Percentiles rank a stretch among this genome's conserved stretches.
Conservation (phyloP, 495 filamentous ascomycete species). For the Hypoxylon rickii region DNA sequence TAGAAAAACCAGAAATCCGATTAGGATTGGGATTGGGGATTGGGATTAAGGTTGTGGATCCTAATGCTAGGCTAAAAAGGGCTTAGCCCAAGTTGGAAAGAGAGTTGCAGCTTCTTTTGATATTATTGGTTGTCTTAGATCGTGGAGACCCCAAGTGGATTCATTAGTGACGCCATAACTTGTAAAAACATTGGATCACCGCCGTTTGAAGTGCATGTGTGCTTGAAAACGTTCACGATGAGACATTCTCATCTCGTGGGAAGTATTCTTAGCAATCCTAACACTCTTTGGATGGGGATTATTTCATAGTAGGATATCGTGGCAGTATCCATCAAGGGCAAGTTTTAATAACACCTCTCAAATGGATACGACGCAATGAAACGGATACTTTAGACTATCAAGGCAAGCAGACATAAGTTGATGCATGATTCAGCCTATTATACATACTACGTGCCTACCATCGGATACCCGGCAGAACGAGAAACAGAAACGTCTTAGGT, state of each 20-base stretch:
- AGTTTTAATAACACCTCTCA: conserved; percentile 8
- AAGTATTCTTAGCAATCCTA: conserved; percentile 31
- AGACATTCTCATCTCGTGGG: background rate
- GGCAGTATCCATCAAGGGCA: conserved; percentile 14
- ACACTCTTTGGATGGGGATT: background rate
- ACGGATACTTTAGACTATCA: too few species aligned
- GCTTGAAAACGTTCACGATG: too few species aligned
- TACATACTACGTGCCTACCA: too few species aligned
- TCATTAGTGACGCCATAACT: conserved; percentile 29
- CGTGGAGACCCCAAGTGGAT: conserved; percentile 1
- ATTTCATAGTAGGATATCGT: conserved; percentile 2
- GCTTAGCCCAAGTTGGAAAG: conserved; percentile 19
- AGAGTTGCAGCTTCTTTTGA: conserved; percentile 3
- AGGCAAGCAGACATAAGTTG: background rate
- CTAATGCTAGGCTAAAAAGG: conserved; percentile 4
- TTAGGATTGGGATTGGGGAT: too few species aligned
- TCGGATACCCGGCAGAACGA: conserved; percentile 27
- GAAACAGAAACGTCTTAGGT: conserved; percentile 13
- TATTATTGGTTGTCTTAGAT: conserved; percentile 18
- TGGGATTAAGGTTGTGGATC: conserved; percentile 31
- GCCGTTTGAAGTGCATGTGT: conserved; percentile 4
- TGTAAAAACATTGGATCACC: conserved; percentile 3
- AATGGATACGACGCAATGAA: conserved; percentile 9
- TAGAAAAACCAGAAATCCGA: too few species aligned
- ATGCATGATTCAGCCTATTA: conserved; percentile 26